A percentile compares a stretch with the other conserved stretches of the same genome.
Evolutionary conservation across 164 flowering plant genomes (phyloP).

Genomic region (Stephania japonica): DNA sequence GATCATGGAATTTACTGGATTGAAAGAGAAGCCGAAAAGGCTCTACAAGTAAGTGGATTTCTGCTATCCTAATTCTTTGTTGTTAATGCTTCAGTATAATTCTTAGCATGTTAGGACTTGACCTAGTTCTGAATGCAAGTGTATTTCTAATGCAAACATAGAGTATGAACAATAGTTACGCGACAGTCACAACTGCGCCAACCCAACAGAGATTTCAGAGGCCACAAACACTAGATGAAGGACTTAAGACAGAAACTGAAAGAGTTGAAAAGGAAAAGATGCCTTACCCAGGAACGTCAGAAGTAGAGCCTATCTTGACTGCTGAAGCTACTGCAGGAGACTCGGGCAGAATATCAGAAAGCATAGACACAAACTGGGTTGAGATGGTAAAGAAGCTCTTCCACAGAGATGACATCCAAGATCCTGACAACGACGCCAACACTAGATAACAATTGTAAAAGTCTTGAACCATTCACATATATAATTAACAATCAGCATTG

Average conservation of each 20-base stretch:
- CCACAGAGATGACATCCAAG: constrained; percentile 28
- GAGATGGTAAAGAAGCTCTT: constrained; percentile 56
- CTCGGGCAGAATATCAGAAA: constrained; percentile 12
- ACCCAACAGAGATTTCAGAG: constrained; percentile 51
- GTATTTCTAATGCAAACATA: constrained; percentile 14
- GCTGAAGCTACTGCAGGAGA: constrained; percentile 10
- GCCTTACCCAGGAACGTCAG: no score
- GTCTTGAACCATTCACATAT: neutral
- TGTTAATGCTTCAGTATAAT: neutral
- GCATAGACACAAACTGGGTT: constrained; percentile 54
- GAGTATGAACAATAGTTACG: constrained; percentile 40
- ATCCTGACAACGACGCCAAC: constrained; percentile 19
- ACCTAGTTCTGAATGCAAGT: no score
- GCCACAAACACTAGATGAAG: constrained; percentile 52
- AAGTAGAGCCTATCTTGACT: neutral
- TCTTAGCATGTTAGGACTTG: no score
- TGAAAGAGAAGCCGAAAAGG: constrained; percentile 74
- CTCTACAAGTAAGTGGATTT: constrained; percentile 54
- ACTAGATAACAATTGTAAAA: neutral
- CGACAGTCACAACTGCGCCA: constrained; percentile 51
- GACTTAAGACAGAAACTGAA: constrained; percentile 79
- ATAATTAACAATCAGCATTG: neutral
- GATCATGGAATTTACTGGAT: constrained; percentile 95
- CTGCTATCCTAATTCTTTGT: neutral
- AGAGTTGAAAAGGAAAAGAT: constrained; percentile 35